Percentiles rank a stretch among this genome's conserved stretches.
phyloP scores from a whole-genome alignment of 495 filamentous ascomycete genomes.

The Choiromyces venosus region DNA sequence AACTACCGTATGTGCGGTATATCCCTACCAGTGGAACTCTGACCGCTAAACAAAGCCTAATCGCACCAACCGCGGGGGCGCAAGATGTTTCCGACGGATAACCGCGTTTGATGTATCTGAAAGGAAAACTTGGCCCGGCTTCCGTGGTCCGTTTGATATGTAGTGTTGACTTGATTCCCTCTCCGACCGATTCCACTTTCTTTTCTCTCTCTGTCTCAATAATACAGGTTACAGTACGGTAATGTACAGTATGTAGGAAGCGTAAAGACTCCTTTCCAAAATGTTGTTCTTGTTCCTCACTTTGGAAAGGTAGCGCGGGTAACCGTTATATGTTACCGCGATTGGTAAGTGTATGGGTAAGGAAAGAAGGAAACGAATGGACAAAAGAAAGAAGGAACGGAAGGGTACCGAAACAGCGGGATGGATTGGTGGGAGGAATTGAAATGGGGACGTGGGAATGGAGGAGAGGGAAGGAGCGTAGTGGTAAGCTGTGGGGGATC shows the following conservation, averaged over 20 bases:
- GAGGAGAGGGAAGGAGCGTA: neutral
- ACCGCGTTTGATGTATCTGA: neutral
- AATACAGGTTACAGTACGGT: neutral
- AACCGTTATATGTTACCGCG: neutral
- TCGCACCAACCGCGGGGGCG: neutral
- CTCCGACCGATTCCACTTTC: neutral
- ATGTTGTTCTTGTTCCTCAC: neutral
- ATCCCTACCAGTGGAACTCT: neutral
- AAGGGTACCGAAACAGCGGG: neutral
- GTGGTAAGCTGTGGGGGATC: neutral
- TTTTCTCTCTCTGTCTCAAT: neutral
- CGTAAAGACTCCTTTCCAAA: neutral
- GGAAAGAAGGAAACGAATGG: neutral
- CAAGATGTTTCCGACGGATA: neutral
- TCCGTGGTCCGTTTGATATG: neutral
- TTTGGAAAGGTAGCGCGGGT: neutral
- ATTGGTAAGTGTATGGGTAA: neutral
- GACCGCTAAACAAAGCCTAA: neutral
- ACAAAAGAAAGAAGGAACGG: constrained; percentile 3
- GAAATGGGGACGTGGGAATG: neutral
- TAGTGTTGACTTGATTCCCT: neutral
- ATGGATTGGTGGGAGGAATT: neutral
- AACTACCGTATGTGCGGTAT: neutral
- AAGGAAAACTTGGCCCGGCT: neutral
- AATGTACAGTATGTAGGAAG: neutral